phyloP scores from a whole-genome alignment of 2,329 filamentous ascomycete genomes.

The Colletotrichum zoysiae region DNA sequence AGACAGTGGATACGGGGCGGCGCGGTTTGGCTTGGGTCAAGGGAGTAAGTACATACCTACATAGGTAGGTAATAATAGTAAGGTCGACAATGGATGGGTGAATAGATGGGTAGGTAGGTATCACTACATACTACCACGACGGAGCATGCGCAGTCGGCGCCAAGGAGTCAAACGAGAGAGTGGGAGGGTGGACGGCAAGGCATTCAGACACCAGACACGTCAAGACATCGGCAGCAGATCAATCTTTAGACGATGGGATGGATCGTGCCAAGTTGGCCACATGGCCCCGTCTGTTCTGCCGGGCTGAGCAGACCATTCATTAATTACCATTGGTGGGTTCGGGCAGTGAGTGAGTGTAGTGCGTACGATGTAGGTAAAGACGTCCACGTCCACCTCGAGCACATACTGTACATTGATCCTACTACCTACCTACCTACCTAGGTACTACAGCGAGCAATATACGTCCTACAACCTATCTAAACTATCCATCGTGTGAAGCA shows the following conservation, averaged over 20 bases:
- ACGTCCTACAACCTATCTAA: background rate
- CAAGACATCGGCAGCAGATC: background rate
- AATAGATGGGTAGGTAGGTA: too few species aligned
- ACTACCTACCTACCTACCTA: too few species aligned
- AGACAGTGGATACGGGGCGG: background rate
- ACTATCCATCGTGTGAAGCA: background rate
- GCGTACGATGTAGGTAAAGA: background rate
- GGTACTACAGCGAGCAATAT: background rate
- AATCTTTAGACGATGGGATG: background rate
- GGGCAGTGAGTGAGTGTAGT: too few species aligned
- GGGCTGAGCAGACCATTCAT: background rate
- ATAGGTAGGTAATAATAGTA: too few species aligned
- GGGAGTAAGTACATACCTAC: too few species aligned
- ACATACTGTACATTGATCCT: background rate
- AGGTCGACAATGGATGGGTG: conserved; percentile 9
- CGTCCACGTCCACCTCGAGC: background rate
- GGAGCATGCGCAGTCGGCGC: background rate
- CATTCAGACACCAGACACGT: background rate
- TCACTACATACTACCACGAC: background rate
- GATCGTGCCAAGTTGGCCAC: conserved; percentile 28
- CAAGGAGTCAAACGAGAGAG: background rate
- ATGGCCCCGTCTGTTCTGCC: background rate
- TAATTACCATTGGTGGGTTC: background rate
- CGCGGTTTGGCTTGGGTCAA: background rate
- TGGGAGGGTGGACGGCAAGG: background rate